Evolutionary conservation across 2,329 filamentous ascomycete genomes (phyloP).

Genomic region (Aspergillus hiratsukae): DNA sequence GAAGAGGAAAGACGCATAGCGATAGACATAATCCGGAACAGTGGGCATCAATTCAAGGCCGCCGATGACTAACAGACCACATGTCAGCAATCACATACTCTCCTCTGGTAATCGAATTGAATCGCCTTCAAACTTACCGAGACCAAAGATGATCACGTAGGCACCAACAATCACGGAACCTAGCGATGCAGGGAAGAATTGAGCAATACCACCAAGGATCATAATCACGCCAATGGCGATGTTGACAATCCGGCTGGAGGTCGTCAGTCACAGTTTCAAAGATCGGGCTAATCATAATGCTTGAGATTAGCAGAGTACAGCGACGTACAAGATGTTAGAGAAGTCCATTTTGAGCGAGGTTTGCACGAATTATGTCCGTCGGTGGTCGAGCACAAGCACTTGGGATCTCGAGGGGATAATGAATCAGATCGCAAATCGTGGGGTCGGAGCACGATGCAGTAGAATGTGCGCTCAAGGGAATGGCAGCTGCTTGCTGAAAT

Average conservation of each 20-base stretch:
- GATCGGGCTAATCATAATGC: slow-evolving; percentile 12
- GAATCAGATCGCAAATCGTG: neutral
- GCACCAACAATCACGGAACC: slow-evolving; percentile 71
- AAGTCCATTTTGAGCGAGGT: slow-evolving; percentile 67
- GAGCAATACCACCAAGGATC: slow-evolving; percentile 68
- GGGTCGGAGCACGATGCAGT: neutral
- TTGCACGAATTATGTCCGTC: neutral
- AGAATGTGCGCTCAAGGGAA: neutral
- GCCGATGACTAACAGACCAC: slow-evolving; percentile 53
- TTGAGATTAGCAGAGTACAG: neutral
- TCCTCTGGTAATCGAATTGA: neutral
- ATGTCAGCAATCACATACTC: slow-evolving; percentile 17
- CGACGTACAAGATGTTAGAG: slow-evolving; percentile 81
- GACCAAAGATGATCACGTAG: slow-evolving; percentile 89
- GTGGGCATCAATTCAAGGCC: slow-evolving; percentile 75
- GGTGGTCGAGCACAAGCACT: neutral
- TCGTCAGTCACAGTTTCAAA: slow-evolving; percentile 11
- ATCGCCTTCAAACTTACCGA: slow-evolving; percentile 54
- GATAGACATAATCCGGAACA: slow-evolving; percentile 84
- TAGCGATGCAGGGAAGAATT: slow-evolving; percentile 42
- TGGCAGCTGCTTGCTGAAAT: neutral
- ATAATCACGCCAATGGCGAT: slow-evolving; percentile 81
- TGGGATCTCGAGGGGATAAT: neutral
- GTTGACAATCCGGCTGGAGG: slow-evolving; percentile 83
- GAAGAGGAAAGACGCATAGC: slow-evolving; percentile 97